Evolutionary conservation across 108 stramenopile species (phyloP).

Genomic region (Asterionellopsis glacialis): DNA sequence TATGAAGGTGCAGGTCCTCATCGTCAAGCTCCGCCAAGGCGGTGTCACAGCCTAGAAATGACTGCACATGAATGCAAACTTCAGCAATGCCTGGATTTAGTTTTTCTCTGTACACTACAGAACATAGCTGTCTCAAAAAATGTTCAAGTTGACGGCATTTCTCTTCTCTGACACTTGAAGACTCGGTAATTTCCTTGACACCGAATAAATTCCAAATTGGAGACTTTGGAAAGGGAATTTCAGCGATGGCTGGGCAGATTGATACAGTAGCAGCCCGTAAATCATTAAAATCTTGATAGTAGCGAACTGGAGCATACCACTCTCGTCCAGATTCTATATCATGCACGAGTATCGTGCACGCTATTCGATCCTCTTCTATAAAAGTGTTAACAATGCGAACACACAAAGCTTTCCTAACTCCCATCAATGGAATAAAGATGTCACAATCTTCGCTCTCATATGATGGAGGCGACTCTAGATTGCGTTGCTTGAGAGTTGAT

Average conservation of each 20-base stretch:
- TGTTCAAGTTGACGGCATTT: slow-evolving; percentile 55
- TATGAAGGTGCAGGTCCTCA: slow-evolving; percentile 9
- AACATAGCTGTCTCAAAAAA: slow-evolving; percentile 56
- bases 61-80: slow-evolving; percentile 74
- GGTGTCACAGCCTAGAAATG: slow-evolving; percentile 72
- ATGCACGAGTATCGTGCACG: slow-evolving; percentile 81
- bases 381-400: slow-evolving; percentile 73
- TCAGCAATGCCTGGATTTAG: slow-evolving; percentile 61
- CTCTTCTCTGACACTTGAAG: slow-evolving; percentile 33
- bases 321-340: slow-evolving; percentile 74
- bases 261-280: slow-evolving; percentile 40
- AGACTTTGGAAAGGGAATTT: slow-evolving; percentile 57
- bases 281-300: slow-evolving; percentile 73
- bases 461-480: neutral
- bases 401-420: slow-evolving; percentile 72
- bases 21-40: slow-evolving; percentile 3
- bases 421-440: slow-evolving; percentile 56
- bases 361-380: slow-evolving; percentile 53
- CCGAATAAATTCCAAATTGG: slow-evolving; percentile 25
- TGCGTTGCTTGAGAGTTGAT: neutral
- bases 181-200: slow-evolving; percentile 25
- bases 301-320: slow-evolving; percentile 85
- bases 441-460: slow-evolving; percentile 7
- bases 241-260: slow-evolving; percentile 25
- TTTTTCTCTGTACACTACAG: slow-evolving; percentile 47